Conservation (phyloP, 305 asterid genomes). For the Fraxinus sp. region DNA sequence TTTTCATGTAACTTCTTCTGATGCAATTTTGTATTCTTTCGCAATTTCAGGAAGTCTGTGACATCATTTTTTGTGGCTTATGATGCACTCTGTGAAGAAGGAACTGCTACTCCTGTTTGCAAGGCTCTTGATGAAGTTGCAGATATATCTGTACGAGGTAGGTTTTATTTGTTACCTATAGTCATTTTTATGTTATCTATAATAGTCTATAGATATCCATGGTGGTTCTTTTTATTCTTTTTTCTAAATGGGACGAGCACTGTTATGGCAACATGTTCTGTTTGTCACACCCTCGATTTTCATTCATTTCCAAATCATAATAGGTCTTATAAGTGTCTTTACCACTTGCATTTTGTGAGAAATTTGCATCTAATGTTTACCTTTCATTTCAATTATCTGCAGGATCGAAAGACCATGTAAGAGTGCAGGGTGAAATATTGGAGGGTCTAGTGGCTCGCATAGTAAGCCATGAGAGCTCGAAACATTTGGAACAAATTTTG, state of each 20-base stretch:
- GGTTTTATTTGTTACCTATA: constrained; percentile 19
- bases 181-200: neutral
- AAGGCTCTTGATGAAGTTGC: constrained; percentile 89
- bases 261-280: neutral
- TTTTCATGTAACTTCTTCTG: constrained; percentile 15
- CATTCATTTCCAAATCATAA: constrained; percentile 6
- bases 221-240: neutral
- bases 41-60: constrained; percentile 76
- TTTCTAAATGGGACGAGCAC: neutral
- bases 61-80: constrained; percentile 88
- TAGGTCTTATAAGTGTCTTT: constrained; percentile 12
- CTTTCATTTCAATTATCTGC: constrained; percentile 30
- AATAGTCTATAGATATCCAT: neutral
- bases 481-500: constrained; percentile 76
- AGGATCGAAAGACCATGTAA: constrained; percentile 87
- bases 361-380: constrained; percentile 18
- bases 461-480: constrained; percentile 77
- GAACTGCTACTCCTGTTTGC: constrained; percentile 90
- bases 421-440: constrained; percentile 95
- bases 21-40: constrained; percentile 18
- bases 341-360: neutral
- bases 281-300: constrained; percentile 20
- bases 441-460: constrained; percentile 97
- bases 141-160: constrained; percentile 88
- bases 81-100: constrained; percentile 98